Evolutionary conservation across 768 basidiomycete species (phyloP).

Genomic region (Boletus rubescentipes): DNA sequence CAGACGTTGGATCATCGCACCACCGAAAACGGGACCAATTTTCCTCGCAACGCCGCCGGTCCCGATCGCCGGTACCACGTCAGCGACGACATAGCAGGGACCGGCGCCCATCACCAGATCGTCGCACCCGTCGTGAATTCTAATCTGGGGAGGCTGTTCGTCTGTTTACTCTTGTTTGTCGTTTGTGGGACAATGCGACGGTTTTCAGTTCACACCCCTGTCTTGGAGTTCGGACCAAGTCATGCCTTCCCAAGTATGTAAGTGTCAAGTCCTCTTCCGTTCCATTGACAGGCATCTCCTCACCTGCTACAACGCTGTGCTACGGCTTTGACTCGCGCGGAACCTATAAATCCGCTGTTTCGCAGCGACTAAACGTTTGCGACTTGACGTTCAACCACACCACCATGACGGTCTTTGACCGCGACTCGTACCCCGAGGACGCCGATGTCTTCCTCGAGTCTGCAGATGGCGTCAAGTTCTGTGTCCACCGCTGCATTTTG

Average conservation of each 20-base stretch:
- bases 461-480: constrained; percentile 46
- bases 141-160: constrained; percentile 1
- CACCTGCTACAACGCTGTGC: not conserved
- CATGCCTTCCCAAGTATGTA: constrained; percentile 17
- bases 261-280: constrained; percentile 11
- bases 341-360: constrained; percentile 20
- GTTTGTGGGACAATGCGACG: constrained; percentile 17
- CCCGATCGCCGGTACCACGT: constrained; percentile 22
- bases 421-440: constrained; percentile 44
- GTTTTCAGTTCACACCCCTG: constrained; percentile 5
- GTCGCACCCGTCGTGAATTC: constrained; percentile 18
- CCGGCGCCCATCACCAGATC: constrained; percentile 39
- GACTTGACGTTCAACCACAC: constrained; percentile 3
- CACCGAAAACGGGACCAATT: constrained; percentile 42
- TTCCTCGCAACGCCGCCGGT: constrained; percentile 24
- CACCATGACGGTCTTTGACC: constrained; percentile 29
- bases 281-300: not conserved
- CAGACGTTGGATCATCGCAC: constrained; percentile 35
- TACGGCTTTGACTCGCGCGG: constrained; percentile 5
- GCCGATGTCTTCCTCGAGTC: constrained; percentile 57
- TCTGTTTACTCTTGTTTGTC: constrained; percentile 27
- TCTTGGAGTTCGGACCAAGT: constrained; percentile 16
- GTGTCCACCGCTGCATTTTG: constrained; percentile 62
- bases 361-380: not conserved
- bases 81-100: constrained; percentile 29